These are phyloP conservation scores for Posidonia australis DNA, from an alignment of 106 monocot genomes.

Conservation along the genomic window DNA sequence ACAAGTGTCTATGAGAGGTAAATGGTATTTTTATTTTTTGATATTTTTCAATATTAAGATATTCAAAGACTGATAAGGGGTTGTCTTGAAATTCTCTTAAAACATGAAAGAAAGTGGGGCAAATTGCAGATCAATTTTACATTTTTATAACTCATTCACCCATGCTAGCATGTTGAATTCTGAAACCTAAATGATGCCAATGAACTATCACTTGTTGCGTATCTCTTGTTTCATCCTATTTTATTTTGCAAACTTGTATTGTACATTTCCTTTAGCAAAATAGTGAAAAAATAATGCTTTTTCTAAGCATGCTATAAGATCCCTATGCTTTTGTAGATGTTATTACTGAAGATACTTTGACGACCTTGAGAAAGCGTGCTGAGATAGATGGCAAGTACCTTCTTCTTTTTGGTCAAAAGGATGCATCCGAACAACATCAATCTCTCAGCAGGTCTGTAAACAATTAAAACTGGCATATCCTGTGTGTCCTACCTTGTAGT, in stretches of 20 bases:
- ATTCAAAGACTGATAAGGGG: background rate
- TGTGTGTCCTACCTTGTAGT: background rate
- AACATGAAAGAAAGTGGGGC: too few relatives aligned
- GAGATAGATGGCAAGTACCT: slow-evolving; percentile 72
- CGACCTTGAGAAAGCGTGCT: slow-evolving; percentile 68
- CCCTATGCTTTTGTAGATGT: slow-evolving; percentile 34
- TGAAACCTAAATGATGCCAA: too few relatives aligned
- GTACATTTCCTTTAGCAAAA: too few relatives aligned
- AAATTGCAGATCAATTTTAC: too few relatives aligned
- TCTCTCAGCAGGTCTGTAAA: slow-evolving; percentile 61
- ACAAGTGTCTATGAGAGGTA: slow-evolving; percentile 32
- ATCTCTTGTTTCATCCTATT: too few relatives aligned
- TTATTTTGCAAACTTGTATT: too few relatives aligned
- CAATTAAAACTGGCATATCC: background rate
- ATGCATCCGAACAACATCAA: slow-evolving; percentile 43
- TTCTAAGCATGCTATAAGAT: background rate
- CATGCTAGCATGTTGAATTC: too few relatives aligned
- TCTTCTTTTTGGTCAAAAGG: slow-evolving; percentile 36
- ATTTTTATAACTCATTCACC: too few relatives aligned
- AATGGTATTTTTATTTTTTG: background rate
- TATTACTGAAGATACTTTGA: slow-evolving; percentile 52
- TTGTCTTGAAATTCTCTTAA: background rate
- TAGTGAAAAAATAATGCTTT: background rate
- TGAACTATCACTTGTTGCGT: too few relatives aligned
- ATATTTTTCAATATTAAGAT: background rate